Evolutionary conservation across 2,329 filamentous ascomycete species (phyloP), one percentile per base, ranked within the genome.

Genomic region (Phaeophleospora eucalypticola): DNA sequence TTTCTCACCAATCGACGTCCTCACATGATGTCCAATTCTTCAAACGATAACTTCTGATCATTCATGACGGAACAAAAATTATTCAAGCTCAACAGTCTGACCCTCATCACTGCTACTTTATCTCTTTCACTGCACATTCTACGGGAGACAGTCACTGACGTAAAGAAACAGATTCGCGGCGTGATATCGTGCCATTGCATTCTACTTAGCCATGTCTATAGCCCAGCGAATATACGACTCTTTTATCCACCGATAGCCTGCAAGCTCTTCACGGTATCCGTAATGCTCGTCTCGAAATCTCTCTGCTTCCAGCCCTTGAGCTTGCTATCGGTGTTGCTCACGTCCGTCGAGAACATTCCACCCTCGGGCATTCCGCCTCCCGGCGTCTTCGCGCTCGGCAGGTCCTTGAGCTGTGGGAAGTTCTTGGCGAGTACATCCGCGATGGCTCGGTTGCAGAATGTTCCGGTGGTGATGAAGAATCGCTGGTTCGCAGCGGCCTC

Each of bases 181-280:
- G n/a, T n/a, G 27, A 8, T n/a, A 32, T 32, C 8, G n/a, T 8
- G 27, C 27, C n/a, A 8, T 32, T n/a, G 27, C n/a, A 32, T 32
- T 32, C 27, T 8, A 32, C n/a, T 32, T 8, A 32, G 8, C 27
- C n/a, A 32, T 32, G n/a, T 8, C 8, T 32, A 32, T 18, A 41
- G 4, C 21, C 10, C 9, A 21, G 15, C 24, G 18, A 18, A 21
- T 39, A 32, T 10, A 18, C 29, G 18, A n/a, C 14, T 15, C 14
- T 21, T 41, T 20, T 65, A 76, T 42, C 72, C 68, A 0, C 74
- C 74, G 37, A 77, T 73, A 32, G 67, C 69, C 61, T 84, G 75
- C 58, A 89, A 65, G 24, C 78, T 83, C 66, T 79, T 79, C 15
- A 84, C 79, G 4, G 80, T 77, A 65, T 86, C 83, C 16, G 71